Percentiles rank a stretch among this genome's conserved stretches.
Evolutionary conservation across 352 stramenopile genomes (phyloP).

Genomic region (Phytopythium boreale): DNA sequence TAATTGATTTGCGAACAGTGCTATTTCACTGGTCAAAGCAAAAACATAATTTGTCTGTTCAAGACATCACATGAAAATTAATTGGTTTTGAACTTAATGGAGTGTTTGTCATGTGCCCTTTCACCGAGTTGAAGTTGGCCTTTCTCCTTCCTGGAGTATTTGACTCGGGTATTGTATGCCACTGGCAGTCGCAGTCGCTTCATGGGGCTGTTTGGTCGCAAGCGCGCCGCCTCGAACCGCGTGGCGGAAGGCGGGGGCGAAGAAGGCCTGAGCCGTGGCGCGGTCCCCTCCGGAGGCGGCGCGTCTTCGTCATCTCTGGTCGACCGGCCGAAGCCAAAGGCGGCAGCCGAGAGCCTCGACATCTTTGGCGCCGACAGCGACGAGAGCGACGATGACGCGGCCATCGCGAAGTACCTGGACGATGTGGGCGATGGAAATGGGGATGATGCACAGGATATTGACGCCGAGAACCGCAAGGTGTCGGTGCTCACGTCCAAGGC

Average conservation of each 20-base stretch:
- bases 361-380: conserved; percentile 75
- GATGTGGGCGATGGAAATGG: conserved; percentile 19
- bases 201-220: conserved; percentile 44
- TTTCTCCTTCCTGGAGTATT: not conserved
- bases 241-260: conserved; percentile 35
- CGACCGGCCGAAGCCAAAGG: conserved; percentile 8
- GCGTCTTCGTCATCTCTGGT: conserved; percentile 3
- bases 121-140: conserved; percentile 1
- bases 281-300: not conserved
- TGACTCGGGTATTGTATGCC: conserved; percentile 1
- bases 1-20: not conserved
- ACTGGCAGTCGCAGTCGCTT: no score
- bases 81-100: no score
- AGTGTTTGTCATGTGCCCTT: not conserved
- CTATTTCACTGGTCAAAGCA: no score
- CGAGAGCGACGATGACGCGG: conserved; percentile 79
- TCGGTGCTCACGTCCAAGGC: conserved; percentile 66
- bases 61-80: no score
- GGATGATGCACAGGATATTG: conserved; percentile 20
- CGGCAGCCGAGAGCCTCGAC: conserved; percentile 27
- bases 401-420: conserved; percentile 66
- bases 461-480: conserved; percentile 62
- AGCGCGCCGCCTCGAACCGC: conserved; percentile 14
- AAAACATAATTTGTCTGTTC: no score
- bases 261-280: not conserved